These are phyloP conservation scores for Epithemia pelagica DNA, from an alignment of 108 stramenopile genomes.

Conservation along the genomic window DNA sequence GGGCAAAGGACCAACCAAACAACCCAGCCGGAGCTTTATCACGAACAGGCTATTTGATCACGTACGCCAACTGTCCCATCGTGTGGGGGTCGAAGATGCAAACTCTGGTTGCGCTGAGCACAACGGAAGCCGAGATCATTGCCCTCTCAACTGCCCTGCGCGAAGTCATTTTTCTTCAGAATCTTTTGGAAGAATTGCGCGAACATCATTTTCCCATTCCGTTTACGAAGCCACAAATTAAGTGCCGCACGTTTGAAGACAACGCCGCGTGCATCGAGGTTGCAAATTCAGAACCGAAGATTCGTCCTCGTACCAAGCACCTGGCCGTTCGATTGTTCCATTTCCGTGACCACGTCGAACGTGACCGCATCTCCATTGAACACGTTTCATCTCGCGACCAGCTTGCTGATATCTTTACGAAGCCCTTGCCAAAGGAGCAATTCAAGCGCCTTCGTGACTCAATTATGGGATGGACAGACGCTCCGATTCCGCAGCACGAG, in stretches of 20 bases:
- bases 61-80: no score
- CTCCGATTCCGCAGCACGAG: no score
- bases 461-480: conserved; percentile 2
- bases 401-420: conserved; percentile 5
- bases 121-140: no score
- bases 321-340: conserved; percentile 25
- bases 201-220: conserved; percentile 8
- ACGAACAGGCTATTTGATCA: no score
- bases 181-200: conserved; percentile 16
- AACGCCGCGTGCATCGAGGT: conserved; percentile 24
- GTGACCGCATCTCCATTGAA: conserved; percentile 14
- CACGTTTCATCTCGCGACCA: neutral
- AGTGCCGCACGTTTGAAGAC: conserved; percentile 33
- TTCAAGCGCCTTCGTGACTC: neutral
- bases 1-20: conserved; percentile 21
- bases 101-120: no score
- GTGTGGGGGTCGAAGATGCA: no score
- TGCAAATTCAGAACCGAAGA: conserved; percentile 21
- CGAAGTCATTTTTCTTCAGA: conserved; percentile 18
- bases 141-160: no score
- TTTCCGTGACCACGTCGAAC: conserved; percentile 25
- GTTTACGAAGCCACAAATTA: conserved; percentile 6
- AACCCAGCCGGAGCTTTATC: conserved; percentile 18
- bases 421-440: conserved; percentile 1
- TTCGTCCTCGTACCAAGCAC: conserved; percentile 34